These are phyloP conservation scores for Leccinum variicolor DNA, from an alignment of 768 basidiomycete genomes.

Conservation along the genomic window DNA sequence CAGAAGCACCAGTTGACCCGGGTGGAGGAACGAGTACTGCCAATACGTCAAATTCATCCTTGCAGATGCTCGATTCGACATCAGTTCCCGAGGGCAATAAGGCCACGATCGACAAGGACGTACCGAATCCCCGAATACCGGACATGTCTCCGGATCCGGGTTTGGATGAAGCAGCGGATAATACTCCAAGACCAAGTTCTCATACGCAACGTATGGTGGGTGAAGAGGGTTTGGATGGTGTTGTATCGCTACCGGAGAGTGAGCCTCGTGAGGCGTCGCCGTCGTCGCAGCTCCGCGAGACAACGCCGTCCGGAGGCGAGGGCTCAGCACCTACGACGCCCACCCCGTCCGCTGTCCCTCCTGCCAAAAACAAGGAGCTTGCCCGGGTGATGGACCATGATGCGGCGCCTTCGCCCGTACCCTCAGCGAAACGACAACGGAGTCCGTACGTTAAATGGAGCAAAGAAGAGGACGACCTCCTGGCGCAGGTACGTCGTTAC, in stretches of 20 bases:
- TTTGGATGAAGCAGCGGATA: slow-evolving; percentile 7
- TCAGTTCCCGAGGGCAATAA: neutral
- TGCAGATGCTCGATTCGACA: slow-evolving; percentile 8
- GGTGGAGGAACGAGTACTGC: slow-evolving; percentile 11
- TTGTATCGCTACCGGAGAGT: neutral
- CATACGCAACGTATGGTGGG: neutral
- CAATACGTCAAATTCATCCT: neutral
- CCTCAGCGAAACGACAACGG: slow-evolving; percentile 32
- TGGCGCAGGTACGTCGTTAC: slow-evolving; percentile 31
- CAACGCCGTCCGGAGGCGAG: slow-evolving; percentile 5
- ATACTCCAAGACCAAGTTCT: slow-evolving; percentile 18
- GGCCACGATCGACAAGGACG: neutral
- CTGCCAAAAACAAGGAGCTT: slow-evolving; percentile 20
- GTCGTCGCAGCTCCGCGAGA: slow-evolving; percentile 5
- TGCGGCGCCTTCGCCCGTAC: neutral
- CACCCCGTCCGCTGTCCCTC: neutral
- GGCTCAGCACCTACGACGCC: neutral
- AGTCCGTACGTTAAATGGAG: slow-evolving; percentile 44
- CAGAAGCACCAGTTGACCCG: slow-evolving; percentile 20
- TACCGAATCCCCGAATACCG: neutral
- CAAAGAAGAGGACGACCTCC: slow-evolving; percentile 40
- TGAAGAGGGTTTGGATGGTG: neutral
- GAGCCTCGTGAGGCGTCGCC: slow-evolving; percentile 9
- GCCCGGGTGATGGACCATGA: slow-evolving; percentile 31
- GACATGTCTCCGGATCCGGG: neutral